Evolutionary conservation across 805 yeast species (phyloP).

Genomic region (Ogataea pignaliae): DNA sequence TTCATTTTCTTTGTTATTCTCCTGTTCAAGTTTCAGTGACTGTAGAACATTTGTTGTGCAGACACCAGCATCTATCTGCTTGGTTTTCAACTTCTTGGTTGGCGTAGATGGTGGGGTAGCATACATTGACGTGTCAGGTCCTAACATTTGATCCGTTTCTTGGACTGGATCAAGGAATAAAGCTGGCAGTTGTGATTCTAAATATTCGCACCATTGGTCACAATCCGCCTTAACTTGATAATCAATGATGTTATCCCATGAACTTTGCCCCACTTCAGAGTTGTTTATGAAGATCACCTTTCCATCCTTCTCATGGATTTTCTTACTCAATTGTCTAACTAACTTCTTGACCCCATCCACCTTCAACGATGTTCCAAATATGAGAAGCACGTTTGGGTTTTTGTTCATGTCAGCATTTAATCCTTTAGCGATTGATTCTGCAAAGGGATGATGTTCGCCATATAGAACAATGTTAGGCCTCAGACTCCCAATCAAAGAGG

Average conservation of each 20-base stretch:
- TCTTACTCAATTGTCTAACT: slow-evolving; percentile 63
- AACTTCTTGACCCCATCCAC: slow-evolving; percentile 85
- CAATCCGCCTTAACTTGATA: slow-evolving; percentile 78
- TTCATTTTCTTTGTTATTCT: background rate
- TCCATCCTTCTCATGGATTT: slow-evolving; percentile 77
- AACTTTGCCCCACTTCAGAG: slow-evolving; percentile 51
- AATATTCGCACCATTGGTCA: slow-evolving; percentile 67
- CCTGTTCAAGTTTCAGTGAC: background rate
- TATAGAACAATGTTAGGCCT: slow-evolving; percentile 89
- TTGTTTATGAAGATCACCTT: slow-evolving; percentile 72
- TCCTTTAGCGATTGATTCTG: slow-evolving; percentile 73
- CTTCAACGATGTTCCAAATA: slow-evolving; percentile 88
- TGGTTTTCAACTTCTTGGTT: slow-evolving; percentile 2
- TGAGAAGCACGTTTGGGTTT: slow-evolving; percentile 74
- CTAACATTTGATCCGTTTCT: slow-evolving; percentile 1
- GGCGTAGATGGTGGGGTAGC: slow-evolving; percentile 23
- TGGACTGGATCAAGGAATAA: slow-evolving; percentile 42
- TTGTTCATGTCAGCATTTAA: slow-evolving; percentile 58
- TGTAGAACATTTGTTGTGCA: background rate
- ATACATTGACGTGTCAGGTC: slow-evolving; percentile 15
- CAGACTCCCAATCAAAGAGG: slow-evolving; percentile 67
- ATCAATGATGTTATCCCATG: slow-evolving; percentile 73
- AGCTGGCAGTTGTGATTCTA: slow-evolving; percentile 53
- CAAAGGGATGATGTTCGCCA: slow-evolving; percentile 90
- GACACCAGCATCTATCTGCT: background rate